phyloP scores from a whole-genome alignment of 768 basidiomycete species.

The Amanita rimosa region DNA sequence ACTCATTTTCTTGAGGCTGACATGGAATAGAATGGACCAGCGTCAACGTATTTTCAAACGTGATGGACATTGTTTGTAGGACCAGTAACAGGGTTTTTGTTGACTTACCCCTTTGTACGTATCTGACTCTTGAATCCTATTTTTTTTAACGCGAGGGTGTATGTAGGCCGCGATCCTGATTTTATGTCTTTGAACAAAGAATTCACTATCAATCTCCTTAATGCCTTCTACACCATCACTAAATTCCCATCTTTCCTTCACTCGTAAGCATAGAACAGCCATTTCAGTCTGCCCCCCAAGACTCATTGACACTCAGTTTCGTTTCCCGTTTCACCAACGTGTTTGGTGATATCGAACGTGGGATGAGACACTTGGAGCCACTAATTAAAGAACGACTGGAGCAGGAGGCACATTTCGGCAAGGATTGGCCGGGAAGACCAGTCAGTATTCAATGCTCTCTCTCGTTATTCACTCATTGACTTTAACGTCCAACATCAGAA shows the following conservation, averaged over 20 bases:
- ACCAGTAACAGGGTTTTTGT: constrained; percentile 16
- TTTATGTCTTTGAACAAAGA: constrained; percentile 11
- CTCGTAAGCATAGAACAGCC: constrained; percentile 11
- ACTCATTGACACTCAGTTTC: constrained; percentile 7
- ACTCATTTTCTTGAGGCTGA: background rate
- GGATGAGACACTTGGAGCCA: constrained; percentile 16
- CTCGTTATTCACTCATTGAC: background rate
- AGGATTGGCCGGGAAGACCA: constrained; percentile 19
- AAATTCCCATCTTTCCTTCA: constrained; percentile 16
- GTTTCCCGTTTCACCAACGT: constrained; percentile 11
- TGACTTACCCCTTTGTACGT: constrained; percentile 17
- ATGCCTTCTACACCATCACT: constrained; percentile 13
- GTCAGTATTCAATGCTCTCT: constrained; percentile 8
- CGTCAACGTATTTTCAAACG: constrained; percentile 8
- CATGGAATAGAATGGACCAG: constrained; percentile 9
- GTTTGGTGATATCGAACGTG: constrained; percentile 6
- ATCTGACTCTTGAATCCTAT: background rate
- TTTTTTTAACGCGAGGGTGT: background rate
- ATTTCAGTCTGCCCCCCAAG: background rate
- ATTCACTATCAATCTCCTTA: constrained; percentile 10
- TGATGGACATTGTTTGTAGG: constrained; percentile 14
- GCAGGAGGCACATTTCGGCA: constrained; percentile 14
- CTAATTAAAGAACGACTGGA: constrained; percentile 17
- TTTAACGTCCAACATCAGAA: constrained; percentile 16
- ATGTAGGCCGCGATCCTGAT: constrained; percentile 13